Evolutionary conservation across 139 green algal genomes (phyloP).

Genomic region (Astrephomene gubernaculifera): DNA sequence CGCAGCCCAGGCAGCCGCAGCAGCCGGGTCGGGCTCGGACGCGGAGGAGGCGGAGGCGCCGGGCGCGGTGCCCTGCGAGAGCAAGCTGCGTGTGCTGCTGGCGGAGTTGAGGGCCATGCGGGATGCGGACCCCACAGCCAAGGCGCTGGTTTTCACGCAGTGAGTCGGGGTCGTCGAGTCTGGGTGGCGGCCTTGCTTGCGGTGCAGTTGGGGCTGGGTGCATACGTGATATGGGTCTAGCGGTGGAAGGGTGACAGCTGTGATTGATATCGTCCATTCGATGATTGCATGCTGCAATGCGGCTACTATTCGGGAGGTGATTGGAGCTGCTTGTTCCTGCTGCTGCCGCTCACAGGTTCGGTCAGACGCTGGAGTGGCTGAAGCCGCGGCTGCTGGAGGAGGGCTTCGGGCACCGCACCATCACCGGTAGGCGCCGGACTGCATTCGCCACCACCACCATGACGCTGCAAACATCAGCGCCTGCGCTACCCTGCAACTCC

Average conservation of each 20-base stretch:
- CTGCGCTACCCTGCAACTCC: no score
- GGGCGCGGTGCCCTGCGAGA: slow-evolving; percentile 48
- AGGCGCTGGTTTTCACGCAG: slow-evolving; percentile 86
- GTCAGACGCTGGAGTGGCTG: slow-evolving; percentile 73
- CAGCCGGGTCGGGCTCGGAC: background rate
- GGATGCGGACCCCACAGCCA: slow-evolving; percentile 62
- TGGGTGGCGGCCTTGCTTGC: no score
- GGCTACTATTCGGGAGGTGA: no score
- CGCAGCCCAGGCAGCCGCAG: slow-evolving; percentile 8
- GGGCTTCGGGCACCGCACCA: slow-evolving; percentile 70
- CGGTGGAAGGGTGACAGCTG: no score
- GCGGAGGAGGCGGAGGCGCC: background rate
- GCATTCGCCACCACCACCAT: no score
- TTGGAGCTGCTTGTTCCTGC: no score
- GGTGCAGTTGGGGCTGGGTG: no score
- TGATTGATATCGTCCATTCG: no score
- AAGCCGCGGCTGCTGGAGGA: slow-evolving; percentile 59
- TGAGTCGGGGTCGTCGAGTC: no score
- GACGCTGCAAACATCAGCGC: no score
- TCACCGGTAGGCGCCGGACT: slow-evolving; percentile 44
- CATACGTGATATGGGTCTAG: no score
- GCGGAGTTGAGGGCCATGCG: slow-evolving; percentile 75
- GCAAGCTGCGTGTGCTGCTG: slow-evolving; percentile 75
- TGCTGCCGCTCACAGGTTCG: background rate
- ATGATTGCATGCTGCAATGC: no score